These are phyloP conservation scores for Phenoliferia sp. DNA, from an alignment of 1,284 basidiomycete genomes.

Conservation along the genomic window DNA sequence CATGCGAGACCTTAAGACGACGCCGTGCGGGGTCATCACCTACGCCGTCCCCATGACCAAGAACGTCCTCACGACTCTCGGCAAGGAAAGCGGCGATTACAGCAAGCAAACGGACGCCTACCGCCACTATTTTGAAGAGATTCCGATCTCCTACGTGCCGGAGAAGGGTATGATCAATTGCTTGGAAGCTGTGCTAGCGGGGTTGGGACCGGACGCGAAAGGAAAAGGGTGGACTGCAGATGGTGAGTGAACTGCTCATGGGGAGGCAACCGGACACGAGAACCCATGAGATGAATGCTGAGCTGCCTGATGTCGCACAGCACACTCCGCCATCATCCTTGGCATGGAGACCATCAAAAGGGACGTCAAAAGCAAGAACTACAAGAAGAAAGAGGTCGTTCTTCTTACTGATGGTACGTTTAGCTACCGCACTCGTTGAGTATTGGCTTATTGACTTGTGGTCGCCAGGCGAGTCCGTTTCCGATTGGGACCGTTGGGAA, in stretches of 20 bases:
- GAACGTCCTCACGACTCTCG: constrained; percentile 18
- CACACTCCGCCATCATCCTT: constrained; percentile 30
- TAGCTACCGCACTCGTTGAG: background rate
- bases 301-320: constrained; percentile 2
- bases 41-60: constrained; percentile 23
- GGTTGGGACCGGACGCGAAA: constrained; percentile 14
- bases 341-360: constrained; percentile 32
- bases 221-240: constrained; percentile 2
- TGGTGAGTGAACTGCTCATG: background rate
- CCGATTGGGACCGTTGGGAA: constrained; percentile 31
- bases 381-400: constrained; percentile 37
- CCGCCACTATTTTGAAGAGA: constrained; percentile 22
- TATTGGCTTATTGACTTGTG: background rate
- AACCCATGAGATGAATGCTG: background rate
- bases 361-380: constrained; percentile 25
- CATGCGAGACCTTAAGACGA: constrained; percentile 29
- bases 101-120: constrained; percentile 21
- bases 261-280: background rate
- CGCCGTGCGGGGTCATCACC: constrained; percentile 18
- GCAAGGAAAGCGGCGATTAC: constrained; percentile 10
- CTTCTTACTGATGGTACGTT: constrained; percentile 39
- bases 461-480: constrained; percentile 16
- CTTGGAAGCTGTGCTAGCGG: constrained; percentile 13
- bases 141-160: constrained; percentile 4
- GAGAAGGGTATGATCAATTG: constrained; percentile 6